Evolutionary conservation across 2,329 filamentous ascomycete species (phyloP), one percentile per base, ranked within the genome.

Genomic region (Grosmannia serpens): DNA sequence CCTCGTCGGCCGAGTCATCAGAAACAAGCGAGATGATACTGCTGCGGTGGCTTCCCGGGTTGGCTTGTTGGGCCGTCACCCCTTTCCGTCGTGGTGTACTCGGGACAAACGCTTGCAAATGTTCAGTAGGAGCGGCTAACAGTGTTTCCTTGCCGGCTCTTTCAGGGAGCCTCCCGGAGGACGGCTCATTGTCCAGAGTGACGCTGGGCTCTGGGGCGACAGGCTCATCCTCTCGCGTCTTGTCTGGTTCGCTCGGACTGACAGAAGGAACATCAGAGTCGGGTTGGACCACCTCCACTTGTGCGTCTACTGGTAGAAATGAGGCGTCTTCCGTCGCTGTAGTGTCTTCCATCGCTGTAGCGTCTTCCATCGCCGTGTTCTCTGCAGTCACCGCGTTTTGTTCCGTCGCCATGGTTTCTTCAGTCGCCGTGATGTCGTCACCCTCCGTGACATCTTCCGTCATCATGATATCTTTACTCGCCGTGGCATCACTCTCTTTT

Each of bases 11-110:
- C 11, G 44, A 35, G 33, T 58, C 68, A 62, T 73, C 70, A 8
- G 74, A 70, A 13, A 76, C 64, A 59, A 78, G 70, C 27, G 75
- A 77, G 51, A 76, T 67, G 55, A 78, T 68, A 52, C 74, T 68
- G 52, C 74, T 50, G n/a, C 26, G 41, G 38, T 55, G 55, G 51
- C 17, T 44, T 7, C 20, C 46, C 31, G 44, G 31, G 15, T 27
- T 38, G 3, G 33, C 10, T 1, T n/a, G 49, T 13, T 52, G 49
- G 26, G 15, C 17, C 7, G 13, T 13, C 26, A n/a, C 11, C 27
- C 49, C 26, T n/a, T 52, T 52, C 50, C 47, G 24, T 20, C 31
- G 51, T 24, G 51, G 33, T 7, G 51, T 53, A 9, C n/a, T 35
- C 15, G 31, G 51, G 11, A 33, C 20, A 9, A 27, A 22, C 17